Conservation (phyloP, 345 rosid genomes). For the Populus davidiana region DNA sequence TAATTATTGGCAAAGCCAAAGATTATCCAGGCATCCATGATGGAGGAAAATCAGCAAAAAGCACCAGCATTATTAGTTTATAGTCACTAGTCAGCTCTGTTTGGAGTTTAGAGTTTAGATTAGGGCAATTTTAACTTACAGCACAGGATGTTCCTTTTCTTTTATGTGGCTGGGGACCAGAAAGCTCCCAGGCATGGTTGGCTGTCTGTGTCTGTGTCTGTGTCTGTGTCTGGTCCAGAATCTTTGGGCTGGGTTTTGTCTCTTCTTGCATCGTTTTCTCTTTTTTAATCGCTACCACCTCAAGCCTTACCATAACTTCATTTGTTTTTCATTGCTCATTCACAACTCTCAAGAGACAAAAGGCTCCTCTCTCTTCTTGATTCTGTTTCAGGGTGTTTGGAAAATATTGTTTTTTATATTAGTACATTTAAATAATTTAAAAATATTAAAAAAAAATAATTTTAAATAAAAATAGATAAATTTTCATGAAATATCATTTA, state of each 20-base stretch:
- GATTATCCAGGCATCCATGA: not conserved
- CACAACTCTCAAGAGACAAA: not conserved
- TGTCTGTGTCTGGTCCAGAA: constrained; percentile 10
- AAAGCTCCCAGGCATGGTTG: not conserved
- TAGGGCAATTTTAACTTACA: not conserved
- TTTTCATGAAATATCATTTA: too few relatives aligned
- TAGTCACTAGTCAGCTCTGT: too few relatives aligned
- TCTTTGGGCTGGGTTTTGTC: constrained; percentile 26
- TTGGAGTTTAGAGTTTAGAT: not conserved
- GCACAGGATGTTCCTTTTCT: not conserved
- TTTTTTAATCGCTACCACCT: not conserved
- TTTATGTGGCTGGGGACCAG: not conserved
- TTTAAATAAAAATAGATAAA: too few relatives aligned
- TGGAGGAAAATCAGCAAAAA: not conserved
- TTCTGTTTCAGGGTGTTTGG: not conserved
- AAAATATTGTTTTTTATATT: too few relatives aligned
- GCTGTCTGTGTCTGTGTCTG: constrained; percentile 6
- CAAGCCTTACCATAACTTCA: not conserved
- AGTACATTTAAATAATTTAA: too few relatives aligned
- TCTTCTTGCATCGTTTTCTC: constrained; percentile 9
- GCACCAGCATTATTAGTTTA: not conserved
- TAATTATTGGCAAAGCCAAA: not conserved
- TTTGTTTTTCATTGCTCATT: not conserved
- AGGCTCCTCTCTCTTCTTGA: not conserved
- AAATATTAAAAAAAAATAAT: too few relatives aligned